Percentiles rank a stretch among this genome's conserved stretches.
Evolutionary conservation across 352 stramenopile species (phyloP).

Genomic region (Blastocystis sp.): DNA sequence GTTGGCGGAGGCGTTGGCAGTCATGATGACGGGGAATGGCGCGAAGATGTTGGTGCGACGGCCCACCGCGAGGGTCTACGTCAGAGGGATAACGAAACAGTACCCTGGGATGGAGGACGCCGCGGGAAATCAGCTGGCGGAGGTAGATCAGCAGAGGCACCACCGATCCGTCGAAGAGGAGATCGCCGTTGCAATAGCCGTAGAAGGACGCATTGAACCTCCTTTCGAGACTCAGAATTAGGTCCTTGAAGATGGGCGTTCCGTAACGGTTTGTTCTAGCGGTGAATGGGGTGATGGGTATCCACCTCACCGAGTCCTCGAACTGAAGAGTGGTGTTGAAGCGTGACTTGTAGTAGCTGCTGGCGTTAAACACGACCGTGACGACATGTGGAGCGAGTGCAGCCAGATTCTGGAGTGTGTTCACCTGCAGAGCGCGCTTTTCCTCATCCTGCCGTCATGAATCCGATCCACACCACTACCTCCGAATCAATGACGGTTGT

Average conservation of each 20-base stretch:
- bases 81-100: background rate
- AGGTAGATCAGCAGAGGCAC: background rate
- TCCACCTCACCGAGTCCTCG: background rate
- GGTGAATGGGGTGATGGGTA: background rate
- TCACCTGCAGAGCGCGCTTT: slow-evolving; percentile 33
- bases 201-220: slow-evolving; percentile 3
- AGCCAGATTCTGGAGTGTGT: slow-evolving; percentile 12
- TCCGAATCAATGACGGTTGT: slow-evolving; percentile 52
- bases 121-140: background rate
- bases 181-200: slow-evolving; percentile 66
- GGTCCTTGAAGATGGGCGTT: slow-evolving; percentile 50
- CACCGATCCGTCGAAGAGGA: slow-evolving; percentile 33
- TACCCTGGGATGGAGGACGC: background rate
- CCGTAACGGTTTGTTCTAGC: slow-evolving; percentile 51
- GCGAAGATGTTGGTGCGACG: slow-evolving; percentile 55
- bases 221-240: slow-evolving; percentile 36
- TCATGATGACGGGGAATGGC: slow-evolving; percentile 17
- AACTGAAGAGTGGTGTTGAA: background rate
- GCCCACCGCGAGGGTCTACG: slow-evolving; percentile 27
- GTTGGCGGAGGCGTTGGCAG: background rate
- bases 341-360: background rate
- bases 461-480: background rate
- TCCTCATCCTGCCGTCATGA: background rate
- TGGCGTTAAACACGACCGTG: slow-evolving; percentile 21
- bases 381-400: slow-evolving; percentile 18